Conservation (phyloP, 306 rosid genomes). For the Prunus padus region DNA sequence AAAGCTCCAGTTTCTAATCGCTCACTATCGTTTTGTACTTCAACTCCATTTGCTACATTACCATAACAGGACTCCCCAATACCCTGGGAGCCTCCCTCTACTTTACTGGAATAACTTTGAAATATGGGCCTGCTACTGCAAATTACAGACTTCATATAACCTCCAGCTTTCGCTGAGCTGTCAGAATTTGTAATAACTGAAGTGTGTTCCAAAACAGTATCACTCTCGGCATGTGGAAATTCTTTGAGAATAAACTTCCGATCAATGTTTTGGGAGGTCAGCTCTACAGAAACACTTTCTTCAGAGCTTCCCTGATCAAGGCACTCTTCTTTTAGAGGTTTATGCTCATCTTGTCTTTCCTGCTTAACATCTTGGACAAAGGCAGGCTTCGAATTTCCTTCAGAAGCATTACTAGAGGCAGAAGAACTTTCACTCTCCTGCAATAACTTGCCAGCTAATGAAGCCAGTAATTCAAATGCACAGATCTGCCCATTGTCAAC, state of each 20-base stretch:
- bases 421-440: conserved; percentile 77
- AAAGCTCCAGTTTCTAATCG: conserved; percentile 37
- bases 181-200: conserved; percentile 39
- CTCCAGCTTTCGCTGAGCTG: conserved; percentile 35
- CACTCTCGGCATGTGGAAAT: conserved; percentile 32
- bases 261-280: conserved; percentile 33
- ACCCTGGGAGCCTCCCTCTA: conserved; percentile 39
- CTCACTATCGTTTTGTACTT: conserved; percentile 26
- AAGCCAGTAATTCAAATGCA: conserved; percentile 82
- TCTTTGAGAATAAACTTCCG: conserved; percentile 37
- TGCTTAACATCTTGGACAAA: conserved; percentile 42
- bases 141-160: conserved; percentile 43
- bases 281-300: conserved; percentile 44
- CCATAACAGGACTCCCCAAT: conserved; percentile 47
- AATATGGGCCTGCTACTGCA: conserved; percentile 37
- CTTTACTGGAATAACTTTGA: conserved; percentile 34
- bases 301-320: conserved; percentile 48
- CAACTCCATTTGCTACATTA: conserved; percentile 43
- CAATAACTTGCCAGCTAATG: conserved; percentile 89
- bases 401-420: conserved; percentile 75
- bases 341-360: conserved; percentile 39
- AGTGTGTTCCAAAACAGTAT: conserved; percentile 44
- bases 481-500: conserved; percentile 49
- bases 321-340: conserved; percentile 37
- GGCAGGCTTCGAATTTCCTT: conserved; percentile 46